These are phyloP conservation scores for Parafenestella ontariensis DNA, from an alignment of 2,329 filamentous ascomycete genomes.

Conservation along the genomic window DNA sequence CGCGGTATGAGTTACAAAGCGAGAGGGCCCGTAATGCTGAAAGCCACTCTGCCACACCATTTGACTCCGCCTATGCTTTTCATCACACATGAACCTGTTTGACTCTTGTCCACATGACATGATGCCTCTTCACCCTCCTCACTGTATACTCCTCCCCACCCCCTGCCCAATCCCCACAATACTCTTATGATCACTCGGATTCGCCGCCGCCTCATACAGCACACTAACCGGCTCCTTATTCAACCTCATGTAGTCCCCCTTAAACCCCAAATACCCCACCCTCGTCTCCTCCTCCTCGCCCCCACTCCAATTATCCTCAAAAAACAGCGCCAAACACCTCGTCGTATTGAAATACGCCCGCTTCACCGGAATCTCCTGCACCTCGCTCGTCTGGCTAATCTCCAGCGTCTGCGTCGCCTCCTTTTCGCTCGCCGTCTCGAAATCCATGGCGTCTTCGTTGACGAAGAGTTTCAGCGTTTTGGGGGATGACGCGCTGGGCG, in stretches of 20 bases:
- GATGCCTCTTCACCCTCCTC: too few relatives aligned
- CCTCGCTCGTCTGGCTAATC: conserved; percentile 76
- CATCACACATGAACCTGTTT: too few relatives aligned
- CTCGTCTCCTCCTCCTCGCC: conserved; percentile 82
- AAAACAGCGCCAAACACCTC: conserved; percentile 83
- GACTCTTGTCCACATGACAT: too few relatives aligned
- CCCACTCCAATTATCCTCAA: conserved; percentile 83
- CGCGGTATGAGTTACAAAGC: background rate
- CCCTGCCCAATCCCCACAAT: conserved; percentile 49
- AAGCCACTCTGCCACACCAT: background rate
- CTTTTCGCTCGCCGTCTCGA: conserved; percentile 73
- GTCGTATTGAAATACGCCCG: conserved; percentile 88
- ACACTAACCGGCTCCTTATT: conserved; percentile 85
- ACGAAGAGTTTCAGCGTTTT: conserved; percentile 84
- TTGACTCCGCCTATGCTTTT: background rate
- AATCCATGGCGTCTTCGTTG: conserved; percentile 86
- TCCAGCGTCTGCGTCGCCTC: conserved; percentile 77
- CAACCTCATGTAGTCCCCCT: conserved; percentile 89
- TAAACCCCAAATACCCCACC: conserved; percentile 87
- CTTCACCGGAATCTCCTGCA: conserved; percentile 88
- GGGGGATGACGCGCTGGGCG: conserved; percentile 73
- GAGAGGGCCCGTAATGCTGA: background rate
- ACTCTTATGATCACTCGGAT: conserved; percentile 81
- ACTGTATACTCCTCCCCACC: conserved; percentile 46
- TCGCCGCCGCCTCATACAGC: conserved; percentile 91